These are phyloP conservation scores for Gymnopus androsaceus DNA, from an alignment of 1,284 basidiomycete species.

Conservation along the genomic window DNA sequence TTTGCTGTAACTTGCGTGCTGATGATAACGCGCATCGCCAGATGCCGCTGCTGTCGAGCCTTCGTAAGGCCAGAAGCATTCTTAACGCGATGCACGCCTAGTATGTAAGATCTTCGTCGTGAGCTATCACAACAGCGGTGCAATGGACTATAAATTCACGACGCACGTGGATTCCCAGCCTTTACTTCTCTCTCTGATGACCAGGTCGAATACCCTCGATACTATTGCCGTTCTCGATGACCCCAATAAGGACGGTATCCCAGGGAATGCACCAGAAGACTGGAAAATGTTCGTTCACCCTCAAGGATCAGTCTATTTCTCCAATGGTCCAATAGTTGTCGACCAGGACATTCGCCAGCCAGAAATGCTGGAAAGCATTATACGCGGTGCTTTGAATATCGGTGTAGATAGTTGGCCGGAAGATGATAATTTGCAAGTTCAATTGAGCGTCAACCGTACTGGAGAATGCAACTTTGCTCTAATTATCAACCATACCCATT, in stretches of 20 bases:
- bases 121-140: no score
- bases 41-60: conserved; percentile 68
- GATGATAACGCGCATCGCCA: conserved; percentile 71
- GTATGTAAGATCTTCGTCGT: no score
- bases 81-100: no score
- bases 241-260: background rate
- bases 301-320: conserved; percentile 54
- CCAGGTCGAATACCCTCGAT: conserved; percentile 4
- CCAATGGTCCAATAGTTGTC: conserved; percentile 38
- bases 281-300: conserved; percentile 38
- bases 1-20: conserved; percentile 66
- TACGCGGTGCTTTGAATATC: conserved; percentile 31
- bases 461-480: conserved; percentile 30
- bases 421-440: conserved; percentile 46
- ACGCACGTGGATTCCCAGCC: no score
- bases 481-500: conserved; percentile 42
- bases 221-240: background rate
- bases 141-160: no score
- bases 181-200: background rate
- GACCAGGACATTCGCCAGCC: conserved; percentile 50
- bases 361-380: conserved; percentile 25
- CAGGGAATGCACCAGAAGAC: conserved; percentile 6
- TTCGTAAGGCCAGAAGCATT: conserved; percentile 57
- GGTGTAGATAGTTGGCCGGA: conserved; percentile 14
- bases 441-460: conserved; percentile 30